A percentile compares a stretch with the other conserved stretches of the same genome.
phyloP scores from a whole-genome alignment of 2,329 filamentous ascomycete genomes.

The Cucurbitaria berberidis region DNA sequence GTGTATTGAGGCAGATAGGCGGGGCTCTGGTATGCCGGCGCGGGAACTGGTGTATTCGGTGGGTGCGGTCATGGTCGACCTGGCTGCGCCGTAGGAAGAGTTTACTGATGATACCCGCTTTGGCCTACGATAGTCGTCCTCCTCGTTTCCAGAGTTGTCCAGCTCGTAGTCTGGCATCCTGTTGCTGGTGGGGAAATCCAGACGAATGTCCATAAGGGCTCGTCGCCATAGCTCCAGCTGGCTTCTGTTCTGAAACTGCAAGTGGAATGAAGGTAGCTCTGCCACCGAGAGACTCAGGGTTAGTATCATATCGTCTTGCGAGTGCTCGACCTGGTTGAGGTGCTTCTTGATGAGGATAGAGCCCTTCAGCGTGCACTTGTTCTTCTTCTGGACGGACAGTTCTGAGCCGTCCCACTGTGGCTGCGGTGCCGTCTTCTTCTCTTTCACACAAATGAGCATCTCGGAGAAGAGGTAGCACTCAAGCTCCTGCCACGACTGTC shows the following conservation, averaged over 20 bases:
- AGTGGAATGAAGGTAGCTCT: constrained; percentile 92
- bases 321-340: constrained; percentile 82
- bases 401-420: constrained; percentile 69
- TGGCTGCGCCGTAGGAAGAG: constrained; percentile 81
- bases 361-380: constrained; percentile 89
- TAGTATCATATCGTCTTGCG: constrained; percentile 77
- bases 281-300: constrained; percentile 89
- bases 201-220: constrained; percentile 82
- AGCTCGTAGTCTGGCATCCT: constrained; percentile 77
- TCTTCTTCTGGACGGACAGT: constrained; percentile 63
- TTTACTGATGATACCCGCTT: constrained; percentile 82
- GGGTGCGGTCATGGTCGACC: constrained; percentile 84
- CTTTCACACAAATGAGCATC: constrained; percentile 99
- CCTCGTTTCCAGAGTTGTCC: constrained; percentile 81
- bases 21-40: constrained; percentile 51
- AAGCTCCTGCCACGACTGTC: constrained; percentile 94
- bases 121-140: constrained; percentile 77
- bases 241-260: constrained; percentile 82
- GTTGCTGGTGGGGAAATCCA: constrained; percentile 62
- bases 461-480: constrained; percentile 97
- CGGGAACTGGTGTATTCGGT: constrained; percentile 86
- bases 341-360: constrained; percentile 99
- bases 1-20: constrained; percentile 67
- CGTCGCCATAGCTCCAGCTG: constrained; percentile 92
- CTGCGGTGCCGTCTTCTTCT: constrained; percentile 74